Percentiles rank a stretch among this genome's conserved stretches.
These are phyloP conservation scores for Alternaria rosae DNA, from an alignment of 2,329 filamentous ascomycete species.

Conservation along the genomic window DNA sequence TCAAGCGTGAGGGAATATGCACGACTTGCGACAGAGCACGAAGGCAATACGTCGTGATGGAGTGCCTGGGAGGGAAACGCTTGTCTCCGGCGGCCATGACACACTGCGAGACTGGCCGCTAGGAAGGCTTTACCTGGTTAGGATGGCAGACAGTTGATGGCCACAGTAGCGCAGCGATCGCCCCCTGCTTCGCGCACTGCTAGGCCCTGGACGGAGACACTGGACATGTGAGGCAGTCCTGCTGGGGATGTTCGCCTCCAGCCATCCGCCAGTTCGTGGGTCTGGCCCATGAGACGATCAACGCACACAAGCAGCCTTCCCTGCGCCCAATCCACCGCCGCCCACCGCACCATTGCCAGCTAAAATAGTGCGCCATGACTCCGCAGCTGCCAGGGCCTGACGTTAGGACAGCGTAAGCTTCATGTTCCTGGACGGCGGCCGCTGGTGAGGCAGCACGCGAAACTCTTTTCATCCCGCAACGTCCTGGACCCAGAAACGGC, in stretches of 20 bases:
- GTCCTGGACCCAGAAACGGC: conserved; percentile 25
- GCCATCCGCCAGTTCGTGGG: conserved; percentile 35
- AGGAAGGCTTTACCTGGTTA: conserved; percentile 31
- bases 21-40: conserved; percentile 33
- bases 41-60: conserved; percentile 24
- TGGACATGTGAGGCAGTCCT: conserved; percentile 36
- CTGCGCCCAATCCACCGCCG: conserved; percentile 21
- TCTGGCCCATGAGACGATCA: conserved; percentile 50
- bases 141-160: conserved; percentile 36
- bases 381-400: conserved; percentile 23
- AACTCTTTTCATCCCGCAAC: conserved; percentile 23
- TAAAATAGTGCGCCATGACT: conserved; percentile 32
- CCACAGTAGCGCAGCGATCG: conserved; percentile 41
- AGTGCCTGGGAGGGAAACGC: conserved; percentile 32
- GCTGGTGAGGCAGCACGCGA: conserved; percentile 30
- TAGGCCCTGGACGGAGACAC: conserved; percentile 26
- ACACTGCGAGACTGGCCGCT: conserved; percentile 36
- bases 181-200: conserved; percentile 35
- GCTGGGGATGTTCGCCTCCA: conserved; percentile 40
- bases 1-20: conserved; percentile 36
- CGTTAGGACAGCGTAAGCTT: conserved; percentile 34
- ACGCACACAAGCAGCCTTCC: conserved; percentile 24
- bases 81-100: conserved; percentile 38
- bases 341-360: conserved; percentile 35
- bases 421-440: conserved; percentile 42